Percentiles rank a stretch among this genome's conserved stretches.
phyloP scores from a whole-genome alignment of 148 eudicot species.

The Bassia scoparia region DNA sequence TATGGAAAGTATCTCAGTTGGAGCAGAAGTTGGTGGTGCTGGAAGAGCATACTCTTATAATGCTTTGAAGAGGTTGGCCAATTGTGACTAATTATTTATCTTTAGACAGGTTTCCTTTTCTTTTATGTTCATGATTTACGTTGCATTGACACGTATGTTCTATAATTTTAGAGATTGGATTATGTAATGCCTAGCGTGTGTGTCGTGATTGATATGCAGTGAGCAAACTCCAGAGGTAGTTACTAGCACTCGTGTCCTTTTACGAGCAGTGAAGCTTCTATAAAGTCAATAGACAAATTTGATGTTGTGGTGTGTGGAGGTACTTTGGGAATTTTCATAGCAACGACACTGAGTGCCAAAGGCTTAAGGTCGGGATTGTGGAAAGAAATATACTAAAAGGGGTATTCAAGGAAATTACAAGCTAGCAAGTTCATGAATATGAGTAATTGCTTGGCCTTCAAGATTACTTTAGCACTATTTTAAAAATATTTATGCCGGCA shows the following conservation, averaged over 20 bases:
- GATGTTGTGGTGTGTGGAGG: too few relatives aligned
- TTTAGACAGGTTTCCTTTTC: slow-evolving; percentile 41
- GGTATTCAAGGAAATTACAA: too few relatives aligned
- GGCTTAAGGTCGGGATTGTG: too few relatives aligned
- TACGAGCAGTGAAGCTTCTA: slow-evolving; percentile 36
- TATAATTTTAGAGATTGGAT: slow-evolving; percentile 1
- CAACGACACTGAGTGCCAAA: too few relatives aligned
- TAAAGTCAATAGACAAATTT: too few relatives aligned
- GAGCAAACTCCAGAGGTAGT: slow-evolving; percentile 61
- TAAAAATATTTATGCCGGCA: too few relatives aligned
- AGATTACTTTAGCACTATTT: slow-evolving; percentile 22
- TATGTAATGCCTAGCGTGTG: too few relatives aligned
- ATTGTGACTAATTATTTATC: slow-evolving; percentile 66
- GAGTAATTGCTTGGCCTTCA: slow-evolving; percentile 9
- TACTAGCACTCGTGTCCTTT: slow-evolving; percentile 40
- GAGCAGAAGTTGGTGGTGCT: too few relatives aligned
- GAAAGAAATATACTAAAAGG: too few relatives aligned
- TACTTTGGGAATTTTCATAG: too few relatives aligned
- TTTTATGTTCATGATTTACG: not conserved
- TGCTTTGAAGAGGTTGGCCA: slow-evolving; percentile 79
- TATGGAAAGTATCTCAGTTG: too few relatives aligned
- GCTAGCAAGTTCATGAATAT: too few relatives aligned
- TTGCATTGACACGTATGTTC: not conserved
- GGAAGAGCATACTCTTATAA: slow-evolving; percentile 77
- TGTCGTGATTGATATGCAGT: slow-evolving; percentile 38